phyloP scores from a whole-genome alignment of 345 rosid species.

The Litchi chinensis region DNA sequence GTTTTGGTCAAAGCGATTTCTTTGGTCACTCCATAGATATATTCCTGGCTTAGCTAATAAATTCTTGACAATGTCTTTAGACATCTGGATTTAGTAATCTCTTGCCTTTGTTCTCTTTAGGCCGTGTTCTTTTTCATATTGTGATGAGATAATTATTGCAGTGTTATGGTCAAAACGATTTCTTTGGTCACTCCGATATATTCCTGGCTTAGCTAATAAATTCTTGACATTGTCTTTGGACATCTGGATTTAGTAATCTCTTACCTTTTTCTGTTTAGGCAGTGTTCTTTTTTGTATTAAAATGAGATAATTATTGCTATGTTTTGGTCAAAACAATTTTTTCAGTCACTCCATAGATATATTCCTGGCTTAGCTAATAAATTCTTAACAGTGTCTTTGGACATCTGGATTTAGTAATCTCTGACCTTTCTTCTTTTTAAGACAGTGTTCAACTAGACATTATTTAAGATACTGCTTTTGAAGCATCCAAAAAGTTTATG shows the following conservation, averaged over 20 bases:
- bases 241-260: not conserved
- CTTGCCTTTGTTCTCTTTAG: not conserved
- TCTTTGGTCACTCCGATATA: too few relatives aligned
- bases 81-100: not conserved
- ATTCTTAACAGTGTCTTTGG: not conserved
- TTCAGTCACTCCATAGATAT: not conserved
- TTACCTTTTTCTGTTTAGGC: not conserved
- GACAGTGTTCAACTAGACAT: not conserved
- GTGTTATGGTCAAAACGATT: too few relatives aligned
- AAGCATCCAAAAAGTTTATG: not conserved
- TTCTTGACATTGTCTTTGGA: not conserved
- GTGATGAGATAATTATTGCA: too few relatives aligned
- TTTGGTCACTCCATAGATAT: too few relatives aligned
- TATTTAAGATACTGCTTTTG: not conserved
- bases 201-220: not conserved
- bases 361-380: not conserved
- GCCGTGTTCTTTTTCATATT: not conserved
- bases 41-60: too few relatives aligned
- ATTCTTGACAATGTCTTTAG: not conserved
- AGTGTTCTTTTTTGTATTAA: not conserved
- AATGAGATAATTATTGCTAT: not conserved
- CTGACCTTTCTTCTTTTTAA: not conserved
- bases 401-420: not conserved
- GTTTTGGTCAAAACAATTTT: not conserved
- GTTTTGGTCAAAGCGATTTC: too few relatives aligned